Evolutionary conservation across 192 early-diverging fungal genomes (phyloP).

Genomic region (Polychytrium aggregatum): DNA sequence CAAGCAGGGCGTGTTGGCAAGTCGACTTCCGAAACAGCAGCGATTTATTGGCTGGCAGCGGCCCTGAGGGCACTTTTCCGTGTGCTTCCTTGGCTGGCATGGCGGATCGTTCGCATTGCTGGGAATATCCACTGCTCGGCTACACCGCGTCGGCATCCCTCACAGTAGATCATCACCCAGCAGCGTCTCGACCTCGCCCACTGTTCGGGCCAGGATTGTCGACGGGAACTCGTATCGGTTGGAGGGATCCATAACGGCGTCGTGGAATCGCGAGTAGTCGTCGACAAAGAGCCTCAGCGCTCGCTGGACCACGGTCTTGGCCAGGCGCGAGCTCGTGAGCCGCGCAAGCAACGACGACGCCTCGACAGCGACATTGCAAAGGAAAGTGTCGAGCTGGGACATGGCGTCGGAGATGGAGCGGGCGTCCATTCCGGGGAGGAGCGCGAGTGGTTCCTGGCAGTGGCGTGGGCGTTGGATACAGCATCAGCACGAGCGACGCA

Average conservation of each 20-base stretch:
- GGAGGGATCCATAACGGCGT: slow-evolving; percentile 42
- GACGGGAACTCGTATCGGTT: slow-evolving; percentile 44
- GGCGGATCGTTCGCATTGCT: no score
- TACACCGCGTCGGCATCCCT: no score
- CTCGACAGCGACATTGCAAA: slow-evolving; percentile 49
- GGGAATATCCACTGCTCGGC: no score
- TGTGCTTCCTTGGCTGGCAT: no score
- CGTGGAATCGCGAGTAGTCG: slow-evolving; percentile 40
- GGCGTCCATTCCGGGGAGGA: slow-evolving; percentile 36
- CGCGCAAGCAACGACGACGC: slow-evolving; percentile 33
- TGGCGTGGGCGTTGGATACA: no score
- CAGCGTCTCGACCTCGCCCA: slow-evolving; percentile 64
- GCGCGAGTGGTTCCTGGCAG: slow-evolving; percentile 43
- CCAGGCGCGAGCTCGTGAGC: slow-evolving; percentile 10
- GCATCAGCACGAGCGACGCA: slow-evolving; percentile 18
- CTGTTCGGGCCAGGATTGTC: slow-evolving; percentile 47
- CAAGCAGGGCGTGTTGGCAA: no score
- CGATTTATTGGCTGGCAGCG: no score
- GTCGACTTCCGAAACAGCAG: no score
- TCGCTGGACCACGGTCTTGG: slow-evolving; percentile 27
- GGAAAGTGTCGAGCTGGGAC: slow-evolving; percentile 54
- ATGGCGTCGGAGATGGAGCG: slow-evolving; percentile 38
- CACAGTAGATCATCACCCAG: no score
- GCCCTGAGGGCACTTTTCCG: no score
- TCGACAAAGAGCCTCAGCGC: slow-evolving; percentile 50